phyloP scores from a whole-genome alignment of 192 early-diverging fungal genomes.

The Coemansia sp. region DNA sequence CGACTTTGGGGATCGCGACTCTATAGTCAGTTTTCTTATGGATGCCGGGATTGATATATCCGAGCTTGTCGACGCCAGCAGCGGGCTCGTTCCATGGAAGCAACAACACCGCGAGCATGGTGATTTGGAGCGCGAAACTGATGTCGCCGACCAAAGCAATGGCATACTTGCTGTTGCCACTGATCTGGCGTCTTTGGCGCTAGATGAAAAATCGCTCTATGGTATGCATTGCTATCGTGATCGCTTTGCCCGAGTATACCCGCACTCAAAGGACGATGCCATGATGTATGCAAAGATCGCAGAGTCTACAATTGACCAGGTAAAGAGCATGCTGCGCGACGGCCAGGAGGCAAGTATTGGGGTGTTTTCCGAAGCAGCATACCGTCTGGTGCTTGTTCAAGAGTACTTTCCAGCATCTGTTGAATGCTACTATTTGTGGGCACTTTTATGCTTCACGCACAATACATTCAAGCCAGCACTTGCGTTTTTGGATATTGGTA shows the following conservation, averaged over 20 bases:
- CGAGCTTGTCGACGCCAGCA: conserved; percentile 22
- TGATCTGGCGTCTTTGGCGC: background rate
- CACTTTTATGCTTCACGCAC: conserved; percentile 51
- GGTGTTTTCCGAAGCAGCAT: conserved; percentile 39
- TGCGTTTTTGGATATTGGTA: conserved; percentile 36
- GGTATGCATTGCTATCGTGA: conserved; percentile 46
- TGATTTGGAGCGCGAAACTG: background rate
- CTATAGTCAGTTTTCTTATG: conserved; percentile 34
- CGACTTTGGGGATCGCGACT: conserved; percentile 50
- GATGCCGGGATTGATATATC: conserved; percentile 49
- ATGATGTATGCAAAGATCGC: conserved; percentile 16
- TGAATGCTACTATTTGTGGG: conserved; percentile 56
- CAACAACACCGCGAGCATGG: background rate
- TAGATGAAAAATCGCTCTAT: background rate
- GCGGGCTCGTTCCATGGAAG: conserved; percentile 37
- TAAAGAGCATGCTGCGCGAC: conserved; percentile 48
- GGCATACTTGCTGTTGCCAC: background rate
- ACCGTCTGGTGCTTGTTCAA: conserved; percentile 41
- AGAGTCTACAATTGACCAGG: conserved; percentile 32
- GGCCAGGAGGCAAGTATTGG: conserved; percentile 24
- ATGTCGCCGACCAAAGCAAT: background rate
- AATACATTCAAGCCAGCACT: conserved; percentile 41
- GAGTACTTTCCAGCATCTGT: conserved; percentile 47
- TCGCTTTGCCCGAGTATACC: conserved; percentile 33
- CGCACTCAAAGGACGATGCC: conserved; percentile 24